Evolutionary conservation across 768 basidiomycete species (phyloP), one percentile per base, ranked within the genome.

Genomic region (Lactarius vividus): DNA sequence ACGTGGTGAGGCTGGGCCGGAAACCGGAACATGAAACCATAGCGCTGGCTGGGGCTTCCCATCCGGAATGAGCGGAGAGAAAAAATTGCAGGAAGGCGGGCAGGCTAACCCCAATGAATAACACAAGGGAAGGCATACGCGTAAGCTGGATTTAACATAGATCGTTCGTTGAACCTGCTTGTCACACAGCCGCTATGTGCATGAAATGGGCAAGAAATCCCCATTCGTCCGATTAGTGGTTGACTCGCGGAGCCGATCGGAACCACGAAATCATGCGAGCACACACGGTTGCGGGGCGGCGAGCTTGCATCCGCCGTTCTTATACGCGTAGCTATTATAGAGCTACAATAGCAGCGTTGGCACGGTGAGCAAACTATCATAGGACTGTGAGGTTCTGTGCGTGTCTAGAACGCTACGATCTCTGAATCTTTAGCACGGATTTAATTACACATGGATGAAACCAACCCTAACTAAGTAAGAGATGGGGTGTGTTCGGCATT

Each of bases 171-270:
- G n/a, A n/a, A n/a, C n/a, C n/a, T n/a, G n/a, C n/a, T n/a, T n/a
- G n/a, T n/a, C n/a, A n/a, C n/a, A 61, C 55, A 61, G 60, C 65
- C 60, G 53, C 59, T 35, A 26, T 33, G 7, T 6, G 31, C 26
- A 26, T 57, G 42, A 37, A 39, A 26, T 23, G 40, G 16, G 53
- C 16, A 37, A 53, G 33, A 26, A 9, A 13, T 16, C 37, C 26
- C 20, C 46, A 26, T 33, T 57, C 31, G 46, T 40, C 42, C 29
- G 23, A 11, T 13, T 37, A n/a, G 40, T 37, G 44, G 39, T 28
- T 33, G 29, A 33, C 28, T 26, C 35, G 57, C 57, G 57, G 61
- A 54, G 28, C 57, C 40, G 64, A 11, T 58, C 49, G 63, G 57
- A 35, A 33, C 18, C 10, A 5, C 6, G 49, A 39, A 46, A 37